A percentile compares a stretch with the other conserved stretches of the same genome.
These are phyloP conservation scores for Yamadazyma triangularis DNA, from an alignment of 1,139 yeast genomes.

Conservation along the genomic window DNA sequence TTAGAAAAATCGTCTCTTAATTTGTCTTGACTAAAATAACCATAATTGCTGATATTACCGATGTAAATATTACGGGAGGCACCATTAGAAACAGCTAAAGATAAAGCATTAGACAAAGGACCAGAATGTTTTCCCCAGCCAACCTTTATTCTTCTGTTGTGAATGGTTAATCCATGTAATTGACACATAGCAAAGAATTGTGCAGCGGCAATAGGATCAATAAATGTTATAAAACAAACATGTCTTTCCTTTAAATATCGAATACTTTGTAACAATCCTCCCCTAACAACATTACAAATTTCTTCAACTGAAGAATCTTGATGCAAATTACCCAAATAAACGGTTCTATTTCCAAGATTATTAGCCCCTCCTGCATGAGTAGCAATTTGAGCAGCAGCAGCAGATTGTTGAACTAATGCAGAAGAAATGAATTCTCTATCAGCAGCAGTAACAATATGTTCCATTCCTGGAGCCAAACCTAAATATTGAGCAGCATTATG, in stretches of 20 bases:
- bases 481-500: slow-evolving; percentile 95
- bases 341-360: slow-evolving; percentile 86
- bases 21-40: slow-evolving; percentile 50
- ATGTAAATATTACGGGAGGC: slow-evolving; percentile 90
- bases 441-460: slow-evolving; percentile 74
- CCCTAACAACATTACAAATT: slow-evolving; percentile 89
- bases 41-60: slow-evolving; percentile 53
- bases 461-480: slow-evolving; percentile 88
- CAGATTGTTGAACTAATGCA: slow-evolving; percentile 62
- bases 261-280: slow-evolving; percentile 78
- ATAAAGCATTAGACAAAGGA: slow-evolving; percentile 74
- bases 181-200: slow-evolving; percentile 89
- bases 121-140: slow-evolving; percentile 98
- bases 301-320: slow-evolving; percentile 86
- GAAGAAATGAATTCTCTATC: slow-evolving; percentile 63
- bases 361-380: slow-evolving; percentile 73
- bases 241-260: slow-evolving; percentile 74
- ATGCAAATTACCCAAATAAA: slow-evolving; percentile 83
- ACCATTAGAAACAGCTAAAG: slow-evolving; percentile 87
- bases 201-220: slow-evolving; percentile 90
- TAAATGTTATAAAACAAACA: slow-evolving; percentile 88
- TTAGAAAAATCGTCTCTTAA: slow-evolving; percentile 62
- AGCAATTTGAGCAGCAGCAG: slow-evolving; percentile 71
- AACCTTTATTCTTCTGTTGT: slow-evolving; percentile 74
- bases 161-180: slow-evolving; percentile 75